Evolutionary conservation across 352 stramenopile species (phyloP).

Genomic region (Globisporangium spiculum): DNA sequence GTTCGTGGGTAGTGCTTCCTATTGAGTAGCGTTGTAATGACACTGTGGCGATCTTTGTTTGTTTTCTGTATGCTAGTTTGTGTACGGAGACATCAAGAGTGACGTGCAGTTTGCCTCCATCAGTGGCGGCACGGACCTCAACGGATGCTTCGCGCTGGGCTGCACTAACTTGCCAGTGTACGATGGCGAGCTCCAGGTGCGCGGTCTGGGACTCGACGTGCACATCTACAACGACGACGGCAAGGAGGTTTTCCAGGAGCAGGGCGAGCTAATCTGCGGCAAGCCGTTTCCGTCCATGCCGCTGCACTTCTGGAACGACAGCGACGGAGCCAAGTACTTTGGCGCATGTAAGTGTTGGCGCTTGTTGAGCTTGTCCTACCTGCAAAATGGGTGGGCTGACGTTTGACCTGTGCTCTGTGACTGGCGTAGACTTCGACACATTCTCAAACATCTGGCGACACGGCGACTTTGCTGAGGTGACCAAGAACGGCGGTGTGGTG

Average conservation of each 20-base stretch:
- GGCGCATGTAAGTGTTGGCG: slow-evolving; percentile 47
- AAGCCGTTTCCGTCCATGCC: slow-evolving; percentile 87
- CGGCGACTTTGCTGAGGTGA: slow-evolving; percentile 79
- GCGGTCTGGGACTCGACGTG: slow-evolving; percentile 77
- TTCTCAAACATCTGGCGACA: slow-evolving; percentile 79
- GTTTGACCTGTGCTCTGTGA: background rate
- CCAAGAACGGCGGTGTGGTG: slow-evolving; percentile 53
- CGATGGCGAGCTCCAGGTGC: slow-evolving; percentile 78
- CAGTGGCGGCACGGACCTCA: slow-evolving; percentile 81
- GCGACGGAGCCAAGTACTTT: slow-evolving; percentile 71
- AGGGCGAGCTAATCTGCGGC: slow-evolving; percentile 67
- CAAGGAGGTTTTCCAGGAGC: slow-evolving; percentile 38
- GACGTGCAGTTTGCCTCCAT: slow-evolving; percentile 83
- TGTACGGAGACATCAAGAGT: slow-evolving; percentile 70
- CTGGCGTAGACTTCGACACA: slow-evolving; percentile 62
- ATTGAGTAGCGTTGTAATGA: background rate
- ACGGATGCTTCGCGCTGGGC: slow-evolving; percentile 74
- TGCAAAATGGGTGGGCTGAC: background rate
- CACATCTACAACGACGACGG: slow-evolving; percentile 67
- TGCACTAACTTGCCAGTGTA: slow-evolving; percentile 77
- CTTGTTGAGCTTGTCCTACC: background rate
- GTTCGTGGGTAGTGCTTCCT: background rate
- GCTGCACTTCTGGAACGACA: slow-evolving; percentile 78
- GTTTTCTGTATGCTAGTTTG: slow-evolving; percentile 33
- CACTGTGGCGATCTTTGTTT: background rate